Percentiles rank a stretch among this genome's conserved stretches.
Evolutionary conservation across 768 basidiomycete species (phyloP).

Genomic region (Pleurotus sapidus): DNA sequence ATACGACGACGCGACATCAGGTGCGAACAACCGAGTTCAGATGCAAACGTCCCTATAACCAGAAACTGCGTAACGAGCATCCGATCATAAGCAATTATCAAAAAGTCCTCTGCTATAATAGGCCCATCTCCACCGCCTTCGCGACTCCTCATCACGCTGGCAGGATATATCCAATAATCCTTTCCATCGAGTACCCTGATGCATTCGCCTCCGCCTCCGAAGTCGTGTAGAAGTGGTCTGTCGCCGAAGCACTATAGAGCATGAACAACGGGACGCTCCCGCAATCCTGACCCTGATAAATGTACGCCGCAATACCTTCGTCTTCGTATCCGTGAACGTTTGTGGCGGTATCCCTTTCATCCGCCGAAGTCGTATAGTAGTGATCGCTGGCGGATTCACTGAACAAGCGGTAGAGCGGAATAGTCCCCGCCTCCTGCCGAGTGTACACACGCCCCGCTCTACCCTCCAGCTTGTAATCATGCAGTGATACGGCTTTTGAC

Average conservation of each 20-base stretch:
- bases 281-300: constrained; percentile 6
- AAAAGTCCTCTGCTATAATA: too few relatives aligned
- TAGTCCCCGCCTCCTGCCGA: background rate
- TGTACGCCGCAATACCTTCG: background rate
- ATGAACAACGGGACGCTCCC: constrained; percentile 11
- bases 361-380: constrained; percentile 1
- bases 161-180: constrained; percentile 8
- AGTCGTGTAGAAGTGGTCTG: constrained; percentile 13
- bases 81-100: too few relatives aligned
- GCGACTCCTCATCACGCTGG: too few relatives aligned
- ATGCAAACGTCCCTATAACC: too few relatives aligned
- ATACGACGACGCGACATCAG: too few relatives aligned
- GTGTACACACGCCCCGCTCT: constrained; percentile 6
- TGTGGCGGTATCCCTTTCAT: background rate
- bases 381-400: constrained; percentile 10
- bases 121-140: too few relatives aligned
- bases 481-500: background rate
- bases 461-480: background rate
- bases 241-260: constrained; percentile 5
- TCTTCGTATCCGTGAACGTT: background rate
- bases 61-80: too few relatives aligned
- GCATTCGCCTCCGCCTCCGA: constrained; percentile 8
- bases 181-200: constrained; percentile 1
- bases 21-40: too few relatives aligned
- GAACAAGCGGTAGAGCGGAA: constrained; percentile 8